These are phyloP conservation scores for Pyrenochaeta sp. DNA, from an alignment of 2,329 filamentous ascomycete genomes.

Conservation along the genomic window DNA sequence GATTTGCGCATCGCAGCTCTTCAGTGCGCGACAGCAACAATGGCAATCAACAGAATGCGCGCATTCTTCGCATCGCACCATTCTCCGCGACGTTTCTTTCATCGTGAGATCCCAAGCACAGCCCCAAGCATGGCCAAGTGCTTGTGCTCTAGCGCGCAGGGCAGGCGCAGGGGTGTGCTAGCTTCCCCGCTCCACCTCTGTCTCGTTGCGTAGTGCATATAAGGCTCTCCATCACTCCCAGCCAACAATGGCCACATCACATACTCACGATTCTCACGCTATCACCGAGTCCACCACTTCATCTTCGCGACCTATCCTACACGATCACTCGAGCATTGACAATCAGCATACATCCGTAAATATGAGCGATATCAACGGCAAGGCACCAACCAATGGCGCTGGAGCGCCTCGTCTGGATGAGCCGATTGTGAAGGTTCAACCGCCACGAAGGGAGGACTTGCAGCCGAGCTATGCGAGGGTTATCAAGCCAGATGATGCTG, in stretches of 20 bases:
- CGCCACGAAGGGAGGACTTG: slow-evolving; percentile 82
- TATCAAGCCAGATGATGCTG: slow-evolving; percentile 68
- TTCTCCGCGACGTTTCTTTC: background rate
- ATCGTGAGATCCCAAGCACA: slow-evolving; percentile 21
- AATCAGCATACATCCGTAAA: slow-evolving; percentile 16
- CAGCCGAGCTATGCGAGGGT: slow-evolving; percentile 80
- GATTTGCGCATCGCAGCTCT: background rate
- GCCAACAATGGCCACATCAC: slow-evolving; percentile 14
- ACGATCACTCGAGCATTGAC: slow-evolving; percentile 17
- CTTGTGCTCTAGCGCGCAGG: slow-evolving; percentile 7
- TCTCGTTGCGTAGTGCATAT: slow-evolving; percentile 24
- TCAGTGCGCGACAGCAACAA: background rate
- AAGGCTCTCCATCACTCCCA: slow-evolving; percentile 19
- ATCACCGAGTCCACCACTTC: slow-evolving; percentile 33
- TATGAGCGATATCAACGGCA: slow-evolving; percentile 50
- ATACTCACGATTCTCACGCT: slow-evolving; percentile 19
- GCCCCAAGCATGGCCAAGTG: slow-evolving; percentile 22
- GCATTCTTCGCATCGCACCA: background rate
- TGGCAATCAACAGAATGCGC: slow-evolving; percentile 2
- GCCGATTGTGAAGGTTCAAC: slow-evolving; percentile 70
- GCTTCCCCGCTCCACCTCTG: slow-evolving; percentile 30
- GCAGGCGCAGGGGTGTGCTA: slow-evolving; percentile 16
- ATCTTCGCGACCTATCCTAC: slow-evolving; percentile 36
- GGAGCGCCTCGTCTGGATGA: slow-evolving; percentile 26
- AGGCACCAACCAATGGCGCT: slow-evolving; percentile 41